phyloP scores from a whole-genome alignment of 1,284 basidiomycete genomes.

The Malassezia arunalokei region DNA sequence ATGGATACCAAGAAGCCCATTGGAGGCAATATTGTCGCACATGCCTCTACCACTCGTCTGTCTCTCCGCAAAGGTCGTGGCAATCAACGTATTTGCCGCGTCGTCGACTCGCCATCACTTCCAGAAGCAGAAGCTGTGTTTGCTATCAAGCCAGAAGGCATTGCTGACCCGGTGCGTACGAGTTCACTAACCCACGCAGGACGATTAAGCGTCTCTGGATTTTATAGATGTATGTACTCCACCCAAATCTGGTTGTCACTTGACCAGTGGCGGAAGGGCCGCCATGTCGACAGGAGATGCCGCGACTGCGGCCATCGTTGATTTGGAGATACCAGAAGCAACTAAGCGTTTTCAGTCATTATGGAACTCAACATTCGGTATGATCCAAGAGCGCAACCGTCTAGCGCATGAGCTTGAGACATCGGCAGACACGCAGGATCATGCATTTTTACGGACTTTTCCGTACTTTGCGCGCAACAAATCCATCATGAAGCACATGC shows the following conservation, averaged over 20 bases:
- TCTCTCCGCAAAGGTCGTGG: conserved; percentile 87
- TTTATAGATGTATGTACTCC: not conserved
- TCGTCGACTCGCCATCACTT: conserved; percentile 93
- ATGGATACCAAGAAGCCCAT: conserved; percentile 77
- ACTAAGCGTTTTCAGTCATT: conserved; percentile 4
- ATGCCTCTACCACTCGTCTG: conserved; percentile 53
- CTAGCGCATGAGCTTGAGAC: conserved; percentile 9
- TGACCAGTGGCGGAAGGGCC: not conserved
- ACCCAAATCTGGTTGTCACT: too few relatives aligned
- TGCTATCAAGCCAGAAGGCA: conserved; percentile 57
- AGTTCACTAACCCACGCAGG: conserved; percentile 3
- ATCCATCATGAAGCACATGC: conserved; percentile 5
- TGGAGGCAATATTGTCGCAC: conserved; percentile 47
- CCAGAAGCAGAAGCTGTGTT: conserved; percentile 95
- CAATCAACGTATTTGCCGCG: conserved; percentile 85
- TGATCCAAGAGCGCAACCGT: conserved; percentile 9
- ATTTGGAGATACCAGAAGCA: not conserved
- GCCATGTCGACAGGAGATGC: not conserved
- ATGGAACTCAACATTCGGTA: conserved; percentile 3
- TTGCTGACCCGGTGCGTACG: conserved; percentile 38
- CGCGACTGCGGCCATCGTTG: not conserved
- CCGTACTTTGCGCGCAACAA: conserved; percentile 13
- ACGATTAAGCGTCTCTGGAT: conserved; percentile 4
- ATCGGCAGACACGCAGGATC: conserved; percentile 1
- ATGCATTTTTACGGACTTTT: conserved; percentile 6